A percentile compares a stretch with the other conserved stretches of the same genome.
These are phyloP conservation scores for Penium margaritaceum DNA, from an alignment of 139 green algal species.

Conservation along the genomic window DNA sequence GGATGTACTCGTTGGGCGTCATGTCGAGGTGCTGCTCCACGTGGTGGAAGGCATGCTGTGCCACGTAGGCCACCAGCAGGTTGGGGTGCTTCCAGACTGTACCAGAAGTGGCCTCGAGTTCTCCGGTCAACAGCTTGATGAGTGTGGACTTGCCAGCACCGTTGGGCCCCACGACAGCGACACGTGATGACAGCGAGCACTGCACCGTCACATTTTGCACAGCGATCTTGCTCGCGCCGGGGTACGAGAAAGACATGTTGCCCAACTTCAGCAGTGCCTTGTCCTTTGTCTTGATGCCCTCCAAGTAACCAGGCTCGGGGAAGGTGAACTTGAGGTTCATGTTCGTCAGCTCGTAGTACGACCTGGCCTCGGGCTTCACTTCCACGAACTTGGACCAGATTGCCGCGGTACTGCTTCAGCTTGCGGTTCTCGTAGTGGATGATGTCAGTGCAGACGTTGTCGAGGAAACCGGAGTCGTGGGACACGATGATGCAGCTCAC, in stretches of 20 bases:
- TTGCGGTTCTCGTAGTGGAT: slow-evolving; percentile 66
- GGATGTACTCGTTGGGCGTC: slow-evolving; percentile 89
- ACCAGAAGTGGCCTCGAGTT: slow-evolving; percentile 61
- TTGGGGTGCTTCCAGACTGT: slow-evolving; percentile 67
- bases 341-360: slow-evolving; percentile 72
- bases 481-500: slow-evolving; percentile 63
- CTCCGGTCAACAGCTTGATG: slow-evolving; percentile 80
- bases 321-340: slow-evolving; percentile 66
- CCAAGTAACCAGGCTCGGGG: slow-evolving; percentile 79
- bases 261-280: slow-evolving; percentile 86
- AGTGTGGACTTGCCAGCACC: slow-evolving; percentile 87
- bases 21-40: slow-evolving; percentile 84
- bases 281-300: slow-evolving; percentile 90
- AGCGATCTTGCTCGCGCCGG: slow-evolving; percentile 57
- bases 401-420: slow-evolving; percentile 67
- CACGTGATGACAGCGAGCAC: slow-evolving; percentile 65
- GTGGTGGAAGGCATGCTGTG: slow-evolving; percentile 66
- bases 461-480: slow-evolving; percentile 68
- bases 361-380: slow-evolving; percentile 69
- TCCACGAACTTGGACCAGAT: slow-evolving; percentile 82
- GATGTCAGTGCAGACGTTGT: slow-evolving; percentile 69
- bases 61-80: slow-evolving; percentile 64
- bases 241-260: slow-evolving; percentile 69
- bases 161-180: slow-evolving; percentile 75
- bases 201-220: slow-evolving; percentile 58